phyloP scores from a whole-genome alignment of 345 rosid species.

The Brassica nigra region DNA sequence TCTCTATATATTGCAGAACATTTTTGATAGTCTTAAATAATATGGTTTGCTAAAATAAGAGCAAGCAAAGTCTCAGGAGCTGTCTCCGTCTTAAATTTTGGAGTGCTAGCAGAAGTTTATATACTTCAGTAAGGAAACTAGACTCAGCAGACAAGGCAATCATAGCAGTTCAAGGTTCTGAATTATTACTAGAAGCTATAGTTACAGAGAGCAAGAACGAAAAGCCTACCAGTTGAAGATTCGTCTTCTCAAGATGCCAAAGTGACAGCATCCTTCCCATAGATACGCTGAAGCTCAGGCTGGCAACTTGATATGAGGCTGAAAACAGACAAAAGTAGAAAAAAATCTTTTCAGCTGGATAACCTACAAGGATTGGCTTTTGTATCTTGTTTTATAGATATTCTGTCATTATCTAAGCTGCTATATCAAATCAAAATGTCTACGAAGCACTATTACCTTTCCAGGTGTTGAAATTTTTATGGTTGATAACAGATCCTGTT shows the following conservation, averaged over 20 bases:
- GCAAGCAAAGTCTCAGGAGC: constrained; percentile 41
- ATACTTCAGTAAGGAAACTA: constrained; percentile 23
- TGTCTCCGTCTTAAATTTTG: constrained; percentile 42
- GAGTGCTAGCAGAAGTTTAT: constrained; percentile 12
- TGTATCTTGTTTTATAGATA: constrained; percentile 17
- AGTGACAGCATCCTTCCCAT: constrained; percentile 61
- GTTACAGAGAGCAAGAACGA: constrained; percentile 14
- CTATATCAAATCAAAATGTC: background rate
- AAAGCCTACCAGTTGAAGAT: constrained; percentile 20
- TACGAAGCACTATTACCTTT: constrained; percentile 56
- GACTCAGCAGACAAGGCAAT: constrained; percentile 20
- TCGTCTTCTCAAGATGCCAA: constrained; percentile 39
- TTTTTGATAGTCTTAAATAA: constrained; percentile 16
- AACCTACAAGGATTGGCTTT: constrained; percentile 14
- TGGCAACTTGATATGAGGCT: constrained; percentile 87
- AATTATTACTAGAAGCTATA: constrained; percentile 6
- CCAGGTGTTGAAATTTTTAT: constrained; percentile 82
- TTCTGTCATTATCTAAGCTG: constrained; percentile 12
- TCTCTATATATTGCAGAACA: constrained; percentile 18
- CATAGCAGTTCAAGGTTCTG: constrained; percentile 25
- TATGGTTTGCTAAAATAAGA: constrained; percentile 34
- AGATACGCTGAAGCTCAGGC: constrained; percentile 83
- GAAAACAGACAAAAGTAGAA: constrained; percentile 33
- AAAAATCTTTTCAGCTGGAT: constrained; percentile 12
- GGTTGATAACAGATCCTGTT: constrained; percentile 80